A percentile compares a stretch with the other conserved stretches of the same genome.
Conservation (phyloP, 352 stramenopile species). For the Phytophthora ramorum region DNA sequence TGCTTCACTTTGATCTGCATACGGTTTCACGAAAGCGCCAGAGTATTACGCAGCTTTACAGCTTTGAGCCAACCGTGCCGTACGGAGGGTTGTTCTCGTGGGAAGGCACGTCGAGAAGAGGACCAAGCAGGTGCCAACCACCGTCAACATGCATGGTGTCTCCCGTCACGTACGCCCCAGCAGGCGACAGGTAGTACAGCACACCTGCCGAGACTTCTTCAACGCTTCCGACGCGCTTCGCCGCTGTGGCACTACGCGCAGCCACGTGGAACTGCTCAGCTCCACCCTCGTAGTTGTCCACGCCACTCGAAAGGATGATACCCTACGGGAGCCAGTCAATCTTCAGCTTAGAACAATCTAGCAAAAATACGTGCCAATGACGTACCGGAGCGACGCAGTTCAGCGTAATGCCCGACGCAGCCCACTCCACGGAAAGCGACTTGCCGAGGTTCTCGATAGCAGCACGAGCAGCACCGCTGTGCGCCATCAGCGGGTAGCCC, state of each 20-base stretch:
- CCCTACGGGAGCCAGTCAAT: slow-evolving; percentile 44
- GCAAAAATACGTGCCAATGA: slow-evolving; percentile 7
- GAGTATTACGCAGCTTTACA: slow-evolving; percentile 43
- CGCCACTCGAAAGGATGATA: slow-evolving; percentile 79
- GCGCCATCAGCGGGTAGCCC: slow-evolving; percentile 92
- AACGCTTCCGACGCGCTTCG: slow-evolving; percentile 90
- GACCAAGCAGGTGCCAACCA: slow-evolving; percentile 69
- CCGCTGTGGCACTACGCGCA: slow-evolving; percentile 76
- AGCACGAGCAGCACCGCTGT: slow-evolving; percentile 90
- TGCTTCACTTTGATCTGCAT: background rate
- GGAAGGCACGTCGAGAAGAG: slow-evolving; percentile 80
- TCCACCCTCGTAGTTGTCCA: slow-evolving; percentile 92
- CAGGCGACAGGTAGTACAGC: slow-evolving; percentile 93
- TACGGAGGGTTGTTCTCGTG: slow-evolving; percentile 86
- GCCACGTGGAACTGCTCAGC: slow-evolving; percentile 87
- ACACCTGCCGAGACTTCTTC: slow-evolving; percentile 92
- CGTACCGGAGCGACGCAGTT: slow-evolving; percentile 94
- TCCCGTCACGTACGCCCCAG: slow-evolving; percentile 91
- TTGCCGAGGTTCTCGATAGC: slow-evolving; percentile 95
- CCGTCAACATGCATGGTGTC: slow-evolving; percentile 91
- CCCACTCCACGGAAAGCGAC: slow-evolving; percentile 95
- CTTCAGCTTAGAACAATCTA: slow-evolving; percentile 24
- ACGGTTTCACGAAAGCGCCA: slow-evolving; percentile 18
- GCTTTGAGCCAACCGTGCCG: slow-evolving; percentile 62
- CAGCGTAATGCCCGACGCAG: slow-evolving; percentile 89